Evolutionary conservation across 2,329 filamentous ascomycete genomes (phyloP), one percentile per base, ranked within the genome.

Genomic region (Aspergillus neotritici): DNA sequence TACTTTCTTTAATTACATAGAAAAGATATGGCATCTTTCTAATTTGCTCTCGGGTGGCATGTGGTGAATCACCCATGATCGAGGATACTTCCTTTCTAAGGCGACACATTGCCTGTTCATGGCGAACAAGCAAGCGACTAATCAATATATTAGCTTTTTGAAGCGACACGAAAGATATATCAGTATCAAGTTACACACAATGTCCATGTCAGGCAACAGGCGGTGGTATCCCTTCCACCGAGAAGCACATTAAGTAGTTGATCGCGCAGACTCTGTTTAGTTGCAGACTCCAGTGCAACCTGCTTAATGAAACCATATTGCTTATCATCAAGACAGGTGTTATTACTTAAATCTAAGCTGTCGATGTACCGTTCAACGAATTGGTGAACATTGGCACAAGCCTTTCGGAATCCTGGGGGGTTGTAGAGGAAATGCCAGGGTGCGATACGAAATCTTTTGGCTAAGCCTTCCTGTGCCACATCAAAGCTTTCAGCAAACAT

Each of bases 171-270:
- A n/a, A n/a, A n/a, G n/a, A n/a, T n/a, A n/a, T n/a, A n/a, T n/a
- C n/a, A n/a, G 14, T 30, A 37, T 12, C n/a, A 2, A 13, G 10
- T 14, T 13, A 25, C 36, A 38, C 40, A 58, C 47, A 55, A 50
- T 9, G 50, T 43, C 53, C 49, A 56, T 9, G 47, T 48, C 11
- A 54, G 29, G 2, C 48, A 38, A 31, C 53, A 49, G 10, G 57
- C 54, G 30, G 57, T 60, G 5, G 56, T 58, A 31, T 61, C 57
- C 43, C 49, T 37, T 5, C 55, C 57, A 10, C 55, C 57, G 4
- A 58, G 21, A 5, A 60, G 40, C 14, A 58, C 44, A 34, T 57
- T 55, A 10, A 58, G 25, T 6, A 58, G 45, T 36, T 57, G 51
- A 40, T 53, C 54, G 2, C 57, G 47, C 4, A 52, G 31, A 8